These are phyloP conservation scores for Nicotiana attenuata DNA, from an alignment of 257 asterid species.

Conservation along the genomic window DNA sequence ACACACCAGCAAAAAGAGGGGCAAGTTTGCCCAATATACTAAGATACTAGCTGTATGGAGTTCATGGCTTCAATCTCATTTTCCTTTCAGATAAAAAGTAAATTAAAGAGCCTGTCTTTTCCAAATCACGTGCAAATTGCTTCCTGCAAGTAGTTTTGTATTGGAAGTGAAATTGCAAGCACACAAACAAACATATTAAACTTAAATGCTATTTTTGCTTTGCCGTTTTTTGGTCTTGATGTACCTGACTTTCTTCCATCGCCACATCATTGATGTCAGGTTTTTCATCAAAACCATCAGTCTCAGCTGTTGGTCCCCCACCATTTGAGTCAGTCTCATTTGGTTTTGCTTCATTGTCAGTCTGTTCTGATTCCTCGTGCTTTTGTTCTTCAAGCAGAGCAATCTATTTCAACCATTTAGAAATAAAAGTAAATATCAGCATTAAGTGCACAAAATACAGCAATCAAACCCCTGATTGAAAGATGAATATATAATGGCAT, in stretches of 20 bases:
- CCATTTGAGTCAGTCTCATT: conserved; percentile 32
- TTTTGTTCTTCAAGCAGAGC: conserved; percentile 74
- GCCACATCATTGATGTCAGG: conserved; percentile 91
- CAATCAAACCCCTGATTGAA: not conserved
- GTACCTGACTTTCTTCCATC: conserved; percentile 59
- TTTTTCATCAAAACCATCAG: conserved; percentile 50
- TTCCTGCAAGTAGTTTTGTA: not conserved
- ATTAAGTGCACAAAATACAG: not conserved
- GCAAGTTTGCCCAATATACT: too few relatives aligned
- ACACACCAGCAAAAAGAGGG: too few relatives aligned
- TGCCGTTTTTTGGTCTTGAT: not conserved
- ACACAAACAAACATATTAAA: not conserved
- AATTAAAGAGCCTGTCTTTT: not conserved
- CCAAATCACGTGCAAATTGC: not conserved
- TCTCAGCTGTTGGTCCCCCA: conserved; percentile 31
- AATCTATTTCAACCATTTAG: conserved; percentile 33
- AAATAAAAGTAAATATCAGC: not conserved
- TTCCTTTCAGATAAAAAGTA: not conserved
- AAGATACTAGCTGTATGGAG: not conserved
- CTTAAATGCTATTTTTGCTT: not conserved
- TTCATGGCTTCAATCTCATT: not conserved
- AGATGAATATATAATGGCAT: not conserved
- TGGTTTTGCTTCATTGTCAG: conserved; percentile 56
- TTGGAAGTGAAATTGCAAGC: not conserved
- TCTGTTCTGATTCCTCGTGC: conserved; percentile 34